phyloP scores from a whole-genome alignment of 2,329 filamentous ascomycete species.

The Parastagonospora avenae region DNA sequence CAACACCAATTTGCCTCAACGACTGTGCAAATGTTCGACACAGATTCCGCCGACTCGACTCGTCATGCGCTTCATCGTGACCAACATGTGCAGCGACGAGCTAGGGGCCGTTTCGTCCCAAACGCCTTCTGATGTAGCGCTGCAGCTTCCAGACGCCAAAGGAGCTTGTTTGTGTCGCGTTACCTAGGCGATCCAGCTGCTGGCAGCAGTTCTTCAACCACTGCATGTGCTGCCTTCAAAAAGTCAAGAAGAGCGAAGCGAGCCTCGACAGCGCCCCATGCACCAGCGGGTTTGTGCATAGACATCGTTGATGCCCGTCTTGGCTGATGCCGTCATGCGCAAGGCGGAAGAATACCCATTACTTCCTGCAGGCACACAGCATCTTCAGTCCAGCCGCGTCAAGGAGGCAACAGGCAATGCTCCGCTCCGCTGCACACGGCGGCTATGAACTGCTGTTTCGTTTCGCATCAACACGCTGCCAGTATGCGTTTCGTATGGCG shows the following conservation, averaged over 20 bases:
- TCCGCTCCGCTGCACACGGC: too few species aligned
- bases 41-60: background rate
- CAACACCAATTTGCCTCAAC: background rate
- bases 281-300: background rate
- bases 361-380: background rate
- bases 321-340: background rate
- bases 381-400: background rate
- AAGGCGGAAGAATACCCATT: too few species aligned
- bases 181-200: background rate
- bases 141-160: conserved; percentile 4
- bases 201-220: too few species aligned
- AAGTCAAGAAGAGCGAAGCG: too few species aligned
- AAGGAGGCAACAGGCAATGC: background rate
- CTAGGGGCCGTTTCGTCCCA: conserved; percentile 3
- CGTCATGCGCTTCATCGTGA: background rate
- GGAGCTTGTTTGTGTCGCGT: conserved; percentile 1
- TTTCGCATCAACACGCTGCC: background rate
- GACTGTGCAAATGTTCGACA: background rate
- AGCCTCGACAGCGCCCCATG: background rate
- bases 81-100: background rate
- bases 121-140: background rate
- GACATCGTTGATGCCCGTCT: background rate
- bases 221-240: too few species aligned
- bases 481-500: background rate
- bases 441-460: background rate